Base-by-base conservation (phyloP, 2,329 filamentous ascomycete species). In the Blumeria hordei region DNA sequence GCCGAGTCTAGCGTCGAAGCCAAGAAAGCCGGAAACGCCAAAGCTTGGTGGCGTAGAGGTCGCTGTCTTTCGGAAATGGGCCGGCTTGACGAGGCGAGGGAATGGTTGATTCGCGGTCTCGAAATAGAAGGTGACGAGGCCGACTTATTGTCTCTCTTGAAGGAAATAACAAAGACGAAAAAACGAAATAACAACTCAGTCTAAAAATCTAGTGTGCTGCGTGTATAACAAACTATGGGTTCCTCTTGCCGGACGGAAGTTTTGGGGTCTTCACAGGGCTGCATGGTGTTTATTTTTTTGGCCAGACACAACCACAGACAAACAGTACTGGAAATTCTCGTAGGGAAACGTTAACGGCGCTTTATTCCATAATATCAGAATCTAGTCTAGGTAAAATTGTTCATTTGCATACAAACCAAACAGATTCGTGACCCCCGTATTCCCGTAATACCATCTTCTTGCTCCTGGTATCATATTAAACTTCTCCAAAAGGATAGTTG, bases 51-150 rank as follows among this genome's bases (percentile, higher is more conserved):
- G 82, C 74, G 92, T 58, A 74, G 85, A 58, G 92, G 85, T 9
- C 80, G 80, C 70, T 93, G 87, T 65, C 69, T 96, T 65, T 69
- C 83, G 60, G 92, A 98, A 77, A 96, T 96, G 92, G 83, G 84
- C 0, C 69, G 90, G 58, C 70, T 85, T 64, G 80, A 85, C 55
- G 90, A 96, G 76, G 88, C 88, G 0, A 73, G 73, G 62, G 79
- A 81, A 59, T 93, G 88, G 79, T 75, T 94, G 43, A 75, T 74
- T 60, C 75, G 78, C 64, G 88, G 79, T 0, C 68, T 94, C 56
- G 90, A 94, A 71, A 80, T 88, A 66, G 88, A 94, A 70, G 83
- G 83, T 11, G 78, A 76, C 68, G 76, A 81, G 69, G 69, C 70
- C 59, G 77, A 83, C 66, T 64, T 88, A 63, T 72, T 74, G 53